Conservation (phyloP, 2,329 filamentous ascomycete species). For the Coniella lustricola region DNA sequence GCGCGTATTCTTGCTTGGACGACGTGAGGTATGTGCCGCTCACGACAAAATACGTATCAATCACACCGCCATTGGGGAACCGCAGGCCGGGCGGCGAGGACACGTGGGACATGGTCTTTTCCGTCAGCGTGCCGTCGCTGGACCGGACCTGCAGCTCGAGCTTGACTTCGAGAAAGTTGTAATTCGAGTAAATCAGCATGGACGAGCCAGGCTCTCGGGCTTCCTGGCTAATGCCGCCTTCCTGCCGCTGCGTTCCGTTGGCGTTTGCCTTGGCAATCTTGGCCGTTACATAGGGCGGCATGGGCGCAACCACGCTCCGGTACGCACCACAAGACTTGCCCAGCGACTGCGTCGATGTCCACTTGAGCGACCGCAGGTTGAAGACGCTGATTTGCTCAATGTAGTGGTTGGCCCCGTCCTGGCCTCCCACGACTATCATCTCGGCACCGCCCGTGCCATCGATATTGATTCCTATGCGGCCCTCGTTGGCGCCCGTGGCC, state of each 20-base stretch:
- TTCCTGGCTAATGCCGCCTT: constrained; percentile 46
- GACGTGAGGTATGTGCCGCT: constrained; percentile 96
- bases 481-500: constrained; percentile 74
- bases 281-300: constrained; percentile 58
- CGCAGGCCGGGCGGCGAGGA: constrained; percentile 87
- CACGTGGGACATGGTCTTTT: constrained; percentile 80
- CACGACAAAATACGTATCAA: constrained; percentile 94
- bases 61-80: constrained; percentile 92
- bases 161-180: constrained; percentile 97
- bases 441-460: constrained; percentile 90
- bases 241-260: constrained; percentile 33
- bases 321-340: constrained; percentile 95
- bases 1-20: constrained; percentile 94
- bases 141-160: constrained; percentile 84
- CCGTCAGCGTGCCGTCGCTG: constrained; percentile 74
- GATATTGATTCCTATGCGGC: constrained; percentile 77
- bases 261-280: constrained; percentile 57
- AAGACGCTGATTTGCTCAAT: constrained; percentile 99
- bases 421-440: constrained; percentile 94
- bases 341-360: constrained; percentile 81
- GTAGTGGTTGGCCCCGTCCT: constrained; percentile 96
- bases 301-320: constrained; percentile 84
- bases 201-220: constrained; percentile 53
- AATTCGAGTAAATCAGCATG: constrained; percentile 98
- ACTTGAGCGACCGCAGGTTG: constrained; percentile 89